Evolutionary conservation across 2,329 filamentous ascomycete genomes (phyloP).

Genomic region (Cladosporium halotolerans): DNA sequence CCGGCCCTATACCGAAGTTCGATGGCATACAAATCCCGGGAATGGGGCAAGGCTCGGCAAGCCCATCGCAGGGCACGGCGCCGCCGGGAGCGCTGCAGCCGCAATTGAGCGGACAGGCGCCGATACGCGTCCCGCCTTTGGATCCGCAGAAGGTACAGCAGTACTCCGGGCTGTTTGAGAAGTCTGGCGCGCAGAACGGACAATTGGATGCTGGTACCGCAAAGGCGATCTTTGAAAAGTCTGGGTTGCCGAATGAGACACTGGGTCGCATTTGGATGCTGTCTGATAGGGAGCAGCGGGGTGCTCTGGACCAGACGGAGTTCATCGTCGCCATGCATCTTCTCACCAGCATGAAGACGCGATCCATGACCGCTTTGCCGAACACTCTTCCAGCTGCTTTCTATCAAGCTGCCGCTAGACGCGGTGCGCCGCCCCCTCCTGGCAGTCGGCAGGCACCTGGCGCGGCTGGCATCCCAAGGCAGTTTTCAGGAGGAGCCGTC

Average conservation of each 20-base stretch:
- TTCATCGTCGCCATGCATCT: constrained; percentile 99
- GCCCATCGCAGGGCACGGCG: constrained; percentile 20
- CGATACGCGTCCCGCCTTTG: constrained; percentile 81
- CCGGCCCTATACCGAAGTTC: constrained; percentile 85
- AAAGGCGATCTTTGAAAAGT: constrained; percentile 92
- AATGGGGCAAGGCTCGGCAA: constrained; percentile 13
- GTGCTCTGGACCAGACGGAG: constrained; percentile 77
- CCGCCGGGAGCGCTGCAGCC: constrained; percentile 26
- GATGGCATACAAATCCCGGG: constrained; percentile 60
- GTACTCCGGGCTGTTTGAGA: constrained; percentile 84
- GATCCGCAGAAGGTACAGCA: constrained; percentile 83
- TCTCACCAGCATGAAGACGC: constrained; percentile 82
- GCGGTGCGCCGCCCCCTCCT: constrained; percentile 44
- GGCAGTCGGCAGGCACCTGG: constrained; percentile 33
- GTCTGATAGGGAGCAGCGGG: constrained; percentile 87
- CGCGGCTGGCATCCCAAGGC: constrained; percentile 63
- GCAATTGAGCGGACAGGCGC: constrained; percentile 40
- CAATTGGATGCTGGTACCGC: constrained; percentile 67
- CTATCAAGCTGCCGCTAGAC: constrained; percentile 81
- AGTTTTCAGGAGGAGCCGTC: constrained; percentile 60
- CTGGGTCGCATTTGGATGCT: constrained; percentile 95
- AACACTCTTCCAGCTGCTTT: constrained; percentile 74
- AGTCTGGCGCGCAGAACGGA: constrained; percentile 71
- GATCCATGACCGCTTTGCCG: constrained; percentile 71
- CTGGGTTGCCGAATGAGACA: constrained; percentile 79